Conservation (phyloP, 2,329 filamentous ascomycete species). For the Stagonosporopsis tanaceti region DNA sequence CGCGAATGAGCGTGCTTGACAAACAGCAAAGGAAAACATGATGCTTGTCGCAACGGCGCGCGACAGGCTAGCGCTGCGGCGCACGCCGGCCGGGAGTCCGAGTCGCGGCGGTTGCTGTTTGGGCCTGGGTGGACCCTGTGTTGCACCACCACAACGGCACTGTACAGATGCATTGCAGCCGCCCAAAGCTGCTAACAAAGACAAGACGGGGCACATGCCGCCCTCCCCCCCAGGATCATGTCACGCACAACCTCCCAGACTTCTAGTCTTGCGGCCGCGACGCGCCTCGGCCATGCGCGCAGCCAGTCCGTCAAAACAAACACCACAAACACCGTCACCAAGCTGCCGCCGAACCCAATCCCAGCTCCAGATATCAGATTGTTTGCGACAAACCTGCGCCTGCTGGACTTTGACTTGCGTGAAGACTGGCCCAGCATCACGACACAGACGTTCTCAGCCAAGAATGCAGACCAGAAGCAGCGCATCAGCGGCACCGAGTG, state of each 20-base stretch:
- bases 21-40: constrained; percentile 8
- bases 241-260: constrained; percentile 38
- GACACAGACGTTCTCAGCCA: constrained; percentile 71
- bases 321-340: constrained; percentile 13
- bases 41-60: constrained; percentile 3
- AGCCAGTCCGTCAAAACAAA: constrained; percentile 46
- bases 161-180: constrained; percentile 9
- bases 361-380: constrained; percentile 53
- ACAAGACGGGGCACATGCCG: constrained; percentile 18
- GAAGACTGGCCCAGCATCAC: constrained; percentile 84
- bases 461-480: constrained; percentile 79
- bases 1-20: constrained; percentile 10
- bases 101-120: constrained; percentile 6
- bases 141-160: constrained; percentile 10
- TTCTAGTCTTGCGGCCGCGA: constrained; percentile 31
- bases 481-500: constrained; percentile 86
- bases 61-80: background rate
- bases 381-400: constrained; percentile 83
- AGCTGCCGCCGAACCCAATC: constrained; percentile 31
- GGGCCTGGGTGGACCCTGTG: background rate
- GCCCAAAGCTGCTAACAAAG: background rate
- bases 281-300: constrained; percentile 28
- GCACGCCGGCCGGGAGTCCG: background rate
- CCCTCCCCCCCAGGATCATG: constrained; percentile 27
- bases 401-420: constrained; percentile 79